Evolutionary conservation across 495 filamentous ascomycete species (phyloP).

Genomic region (Podospora sp.): DNA sequence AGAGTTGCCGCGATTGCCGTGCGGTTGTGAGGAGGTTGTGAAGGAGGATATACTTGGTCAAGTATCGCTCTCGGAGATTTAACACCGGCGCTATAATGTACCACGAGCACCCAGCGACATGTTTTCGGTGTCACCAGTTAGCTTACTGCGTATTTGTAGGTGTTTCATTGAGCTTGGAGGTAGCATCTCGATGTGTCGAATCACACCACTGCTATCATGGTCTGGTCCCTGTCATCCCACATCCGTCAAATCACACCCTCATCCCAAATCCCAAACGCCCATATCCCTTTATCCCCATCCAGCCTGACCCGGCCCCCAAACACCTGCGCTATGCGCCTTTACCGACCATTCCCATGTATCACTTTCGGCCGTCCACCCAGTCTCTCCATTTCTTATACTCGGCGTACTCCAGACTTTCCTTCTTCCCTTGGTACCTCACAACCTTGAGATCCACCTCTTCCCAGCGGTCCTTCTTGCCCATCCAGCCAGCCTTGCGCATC

Average conservation of each 20-base stretch:
- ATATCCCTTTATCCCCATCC: background rate
- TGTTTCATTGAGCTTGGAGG: background rate
- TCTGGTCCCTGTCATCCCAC: background rate
- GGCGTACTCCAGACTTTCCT: constrained; percentile 65
- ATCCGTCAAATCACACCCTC: background rate
- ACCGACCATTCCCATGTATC: background rate
- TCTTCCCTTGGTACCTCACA: constrained; percentile 79
- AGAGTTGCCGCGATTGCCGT: too few relatives aligned
- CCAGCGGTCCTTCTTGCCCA: constrained; percentile 69
- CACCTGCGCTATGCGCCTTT: constrained; percentile 1
- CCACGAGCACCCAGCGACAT: too few relatives aligned
- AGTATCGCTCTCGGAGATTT: too few relatives aligned
- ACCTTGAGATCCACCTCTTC: constrained; percentile 72
- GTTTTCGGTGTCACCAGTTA: background rate
- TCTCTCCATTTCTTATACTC: constrained; percentile 78
- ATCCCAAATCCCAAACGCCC: constrained; percentile 3
- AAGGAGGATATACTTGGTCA: too few relatives aligned
- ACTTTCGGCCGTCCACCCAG: constrained; percentile 57
- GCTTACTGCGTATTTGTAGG: background rate
- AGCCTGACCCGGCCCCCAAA: background rate
- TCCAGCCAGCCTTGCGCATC: constrained; percentile 94
- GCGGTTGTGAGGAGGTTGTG: too few relatives aligned
- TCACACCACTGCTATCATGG: background rate
- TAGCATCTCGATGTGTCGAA: background rate
- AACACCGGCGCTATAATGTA: too few relatives aligned